phyloP scores from a whole-genome alignment of 352 stramenopile genomes.

The Phytophthora macrochlamydospora region DNA sequence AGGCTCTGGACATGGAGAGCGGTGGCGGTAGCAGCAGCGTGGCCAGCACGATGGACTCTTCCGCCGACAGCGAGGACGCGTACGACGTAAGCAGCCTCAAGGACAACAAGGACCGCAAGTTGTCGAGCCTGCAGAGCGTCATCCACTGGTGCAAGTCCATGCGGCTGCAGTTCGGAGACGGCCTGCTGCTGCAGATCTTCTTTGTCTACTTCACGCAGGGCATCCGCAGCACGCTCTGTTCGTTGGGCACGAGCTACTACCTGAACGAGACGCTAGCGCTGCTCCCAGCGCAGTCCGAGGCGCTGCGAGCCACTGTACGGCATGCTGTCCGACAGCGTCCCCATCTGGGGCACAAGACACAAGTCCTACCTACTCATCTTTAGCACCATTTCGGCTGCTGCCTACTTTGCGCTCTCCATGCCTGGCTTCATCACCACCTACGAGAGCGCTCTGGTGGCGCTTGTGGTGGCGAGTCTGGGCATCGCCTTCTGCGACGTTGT shows the following conservation, averaged over 20 bases:
- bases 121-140: constrained; percentile 44
- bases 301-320: constrained; percentile 77
- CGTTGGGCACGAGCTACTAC: constrained; percentile 79
- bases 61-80: constrained; percentile 7
- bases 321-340: constrained; percentile 78
- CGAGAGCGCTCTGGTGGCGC: constrained; percentile 53
- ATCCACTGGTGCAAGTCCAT: constrained; percentile 65
- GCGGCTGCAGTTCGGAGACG: constrained; percentile 71
- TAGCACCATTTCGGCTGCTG: constrained; percentile 55
- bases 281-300: constrained; percentile 65
- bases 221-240: constrained; percentile 77
- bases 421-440: constrained; percentile 62
- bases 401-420: constrained; percentile 67
- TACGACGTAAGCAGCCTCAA: constrained; percentile 18
- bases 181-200: constrained; percentile 78
- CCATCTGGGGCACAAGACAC: constrained; percentile 72
- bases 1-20: constrained; percentile 24
- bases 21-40: constrained; percentile 14
- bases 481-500: constrained; percentile 86
- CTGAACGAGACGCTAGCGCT: constrained; percentile 79
- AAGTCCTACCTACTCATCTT: constrained; percentile 86
- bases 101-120: constrained; percentile 8
- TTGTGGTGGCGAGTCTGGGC: constrained; percentile 78
- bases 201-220: constrained; percentile 87
- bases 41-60: constrained; percentile 15